These are phyloP conservation scores for Solanum lignicaule DNA, from an alignment of 257 asterid genomes.

Conservation along the genomic window DNA sequence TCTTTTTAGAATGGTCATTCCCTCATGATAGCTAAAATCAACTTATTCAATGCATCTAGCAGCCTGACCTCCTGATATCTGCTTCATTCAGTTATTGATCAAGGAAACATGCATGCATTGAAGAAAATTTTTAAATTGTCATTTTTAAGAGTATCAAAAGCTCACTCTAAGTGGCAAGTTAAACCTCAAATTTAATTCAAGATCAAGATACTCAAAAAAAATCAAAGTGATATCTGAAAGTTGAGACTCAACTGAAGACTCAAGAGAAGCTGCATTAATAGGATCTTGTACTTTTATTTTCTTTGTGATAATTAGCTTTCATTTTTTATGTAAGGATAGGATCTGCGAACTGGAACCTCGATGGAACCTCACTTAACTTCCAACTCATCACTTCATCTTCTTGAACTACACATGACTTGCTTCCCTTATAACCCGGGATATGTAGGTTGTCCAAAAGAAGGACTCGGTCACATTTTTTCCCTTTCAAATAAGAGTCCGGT, in stretches of 20 bases:
- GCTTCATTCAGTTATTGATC: background rate
- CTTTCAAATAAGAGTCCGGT: background rate
- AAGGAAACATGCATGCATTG: background rate
- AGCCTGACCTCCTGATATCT: background rate
- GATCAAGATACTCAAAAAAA: background rate
- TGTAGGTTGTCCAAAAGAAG: background rate
- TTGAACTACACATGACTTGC: background rate
- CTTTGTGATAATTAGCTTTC: background rate
- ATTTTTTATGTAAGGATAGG: background rate
- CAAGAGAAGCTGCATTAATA: background rate
- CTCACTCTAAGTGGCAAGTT: background rate
- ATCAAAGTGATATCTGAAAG: background rate
- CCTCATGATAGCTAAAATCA: background rate
- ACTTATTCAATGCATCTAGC: background rate
- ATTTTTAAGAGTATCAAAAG: background rate
- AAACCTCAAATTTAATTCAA: background rate
- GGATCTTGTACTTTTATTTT: no score
- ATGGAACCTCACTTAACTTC: background rate
- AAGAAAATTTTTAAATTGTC: no score
- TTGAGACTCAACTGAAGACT: background rate
- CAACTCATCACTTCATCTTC: background rate
- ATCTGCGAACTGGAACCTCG: background rate
- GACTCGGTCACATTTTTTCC: background rate
- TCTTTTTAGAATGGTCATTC: background rate
- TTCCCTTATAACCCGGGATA: background rate